Evolutionary conservation across 495 filamentous ascomycete species (phyloP), one percentile per base, ranked within the genome.

Genomic region (Aspergillus incahuasiensis): DNA sequence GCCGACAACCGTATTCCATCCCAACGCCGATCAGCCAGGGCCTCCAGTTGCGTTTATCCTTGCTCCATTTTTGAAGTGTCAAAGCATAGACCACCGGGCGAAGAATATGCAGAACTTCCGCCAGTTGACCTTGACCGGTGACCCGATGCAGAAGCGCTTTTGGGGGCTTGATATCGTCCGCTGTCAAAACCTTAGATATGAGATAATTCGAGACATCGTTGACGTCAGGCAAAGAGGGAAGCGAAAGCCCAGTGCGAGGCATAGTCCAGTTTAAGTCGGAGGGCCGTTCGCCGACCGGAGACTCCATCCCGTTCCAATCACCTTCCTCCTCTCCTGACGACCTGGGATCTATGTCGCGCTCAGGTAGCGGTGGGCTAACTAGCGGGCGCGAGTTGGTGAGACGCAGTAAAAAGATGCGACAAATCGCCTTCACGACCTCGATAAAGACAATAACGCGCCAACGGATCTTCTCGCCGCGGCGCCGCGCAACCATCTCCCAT

Each of bases 111-210:
- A 98, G 70, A n/a, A 87, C 72, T 71, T 98, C 94, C 12, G 92
- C 91, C 13, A 88, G 64, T 57, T 89, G 86, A 15, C 89, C 89
- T 43, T 85, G 84, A 6, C 91, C 81, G 4, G 73, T 75, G 9
- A 72, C 69, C n/a, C 79, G 68, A 61, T 94, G 92, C 30, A 97
- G 77, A 43, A 98, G 82, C 16, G 87, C 82, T 19, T 83, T 85
- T 0, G 95, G 86, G 5, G 91, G 85, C 67, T 96, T 96, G 75
- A 98, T 91, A 68, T 97, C 94, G 71, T 97, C 95, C 16, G 95
- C 89, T 1, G 89, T 96, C 22, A 98, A 77, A 16, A 96, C 94
- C 49, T 92, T 91, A n/a, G 84, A 85, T 42, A 95, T 86, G 18
- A 98, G 81, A 68, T 94, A 97, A 34, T 81, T 84, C 22, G 87